A percentile compares a stretch with the other conserved stretches of the same genome.
Conservation (phyloP, 345 rosid species). For the Erucastrum elatum region DNA sequence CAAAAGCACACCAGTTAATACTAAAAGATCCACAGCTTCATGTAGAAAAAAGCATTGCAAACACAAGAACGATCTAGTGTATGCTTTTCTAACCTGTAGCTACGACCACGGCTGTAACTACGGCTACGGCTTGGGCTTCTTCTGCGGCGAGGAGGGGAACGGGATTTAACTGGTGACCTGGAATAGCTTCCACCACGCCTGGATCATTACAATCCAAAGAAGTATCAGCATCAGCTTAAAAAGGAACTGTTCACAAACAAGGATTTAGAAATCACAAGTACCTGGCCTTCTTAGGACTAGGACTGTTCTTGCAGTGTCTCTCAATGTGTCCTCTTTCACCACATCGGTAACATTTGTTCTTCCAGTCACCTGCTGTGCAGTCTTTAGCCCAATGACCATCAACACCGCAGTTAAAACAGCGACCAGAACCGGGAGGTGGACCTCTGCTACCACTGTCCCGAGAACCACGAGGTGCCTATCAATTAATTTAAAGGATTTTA, state of each 20-base stretch:
- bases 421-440: conserved; percentile 95
- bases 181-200: conserved; percentile 70
- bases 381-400: conserved; percentile 99
- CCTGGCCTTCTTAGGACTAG: conserved; percentile 68
- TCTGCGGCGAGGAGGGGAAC: conserved; percentile 73
- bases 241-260: background rate
- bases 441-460: conserved; percentile 66
- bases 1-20: background rate
- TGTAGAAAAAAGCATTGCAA: background rate
- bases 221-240: conserved; percentile 8
- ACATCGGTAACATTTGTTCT: conserved; percentile 94
- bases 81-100: conserved; percentile 57
- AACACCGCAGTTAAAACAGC: conserved; percentile 93
- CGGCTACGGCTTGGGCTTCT: conserved; percentile 74
- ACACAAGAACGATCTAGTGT: background rate
- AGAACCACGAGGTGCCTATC: conserved; percentile 81
- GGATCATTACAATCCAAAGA: conserved; percentile 13
- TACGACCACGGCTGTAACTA: conserved; percentile 81
- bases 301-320: conserved; percentile 86
- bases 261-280: background rate
- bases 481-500: background rate
- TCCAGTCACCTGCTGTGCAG: conserved; percentile 97
- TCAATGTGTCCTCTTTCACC: conserved; percentile 97
- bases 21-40: background rate
- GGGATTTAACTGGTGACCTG: conserved; percentile 58